Conservation (phyloP, 441 rosid genomes). For the Iberis amara region DNA sequence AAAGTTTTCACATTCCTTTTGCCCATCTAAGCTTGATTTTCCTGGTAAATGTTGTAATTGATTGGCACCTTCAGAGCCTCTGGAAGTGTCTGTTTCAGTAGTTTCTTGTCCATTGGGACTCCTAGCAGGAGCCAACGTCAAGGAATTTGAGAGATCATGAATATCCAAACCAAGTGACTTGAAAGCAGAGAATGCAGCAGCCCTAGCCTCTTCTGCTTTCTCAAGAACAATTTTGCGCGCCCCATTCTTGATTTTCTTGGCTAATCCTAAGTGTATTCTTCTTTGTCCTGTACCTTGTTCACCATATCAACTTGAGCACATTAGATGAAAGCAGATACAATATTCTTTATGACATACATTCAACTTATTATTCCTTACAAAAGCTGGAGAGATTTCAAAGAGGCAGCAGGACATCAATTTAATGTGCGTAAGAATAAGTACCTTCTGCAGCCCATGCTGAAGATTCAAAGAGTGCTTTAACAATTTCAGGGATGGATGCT, state of each 20-base stretch:
- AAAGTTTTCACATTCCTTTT: conserved; percentile 33
- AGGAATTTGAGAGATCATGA: conserved; percentile 55
- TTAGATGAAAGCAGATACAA: conserved; percentile 11
- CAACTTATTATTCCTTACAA: conserved; percentile 16
- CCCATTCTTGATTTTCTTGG: conserved; percentile 91
- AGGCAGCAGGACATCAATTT: conserved; percentile 9
- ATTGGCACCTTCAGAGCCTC: conserved; percentile 28
- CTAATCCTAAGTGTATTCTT: conserved; percentile 74
- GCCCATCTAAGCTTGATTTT: conserved; percentile 31
- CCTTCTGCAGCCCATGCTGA: conserved; percentile 86
- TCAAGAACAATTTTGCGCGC: conserved; percentile 95
- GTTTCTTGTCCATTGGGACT: conserved; percentile 35
- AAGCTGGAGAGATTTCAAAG: conserved; percentile 19
- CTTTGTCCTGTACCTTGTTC: conserved; percentile 68
- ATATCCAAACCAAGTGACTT: conserved; percentile 81
- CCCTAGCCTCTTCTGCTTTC: conserved; percentile 96
- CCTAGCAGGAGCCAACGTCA: conserved; percentile 34
- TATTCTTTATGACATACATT: conserved; percentile 4
- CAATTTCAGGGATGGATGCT: conserved; percentile 83
- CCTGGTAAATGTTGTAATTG: conserved; percentile 34
- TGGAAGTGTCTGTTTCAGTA: conserved; percentile 31
- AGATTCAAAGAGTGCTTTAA: conserved; percentile 88
- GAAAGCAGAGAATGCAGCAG: conserved; percentile 86
- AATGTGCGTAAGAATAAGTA: conserved; percentile 31
- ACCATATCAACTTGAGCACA: conserved; percentile 32